phyloP scores from a whole-genome alignment of 805 yeast genomes.

The Kluyveromyces lactis region DNA sequence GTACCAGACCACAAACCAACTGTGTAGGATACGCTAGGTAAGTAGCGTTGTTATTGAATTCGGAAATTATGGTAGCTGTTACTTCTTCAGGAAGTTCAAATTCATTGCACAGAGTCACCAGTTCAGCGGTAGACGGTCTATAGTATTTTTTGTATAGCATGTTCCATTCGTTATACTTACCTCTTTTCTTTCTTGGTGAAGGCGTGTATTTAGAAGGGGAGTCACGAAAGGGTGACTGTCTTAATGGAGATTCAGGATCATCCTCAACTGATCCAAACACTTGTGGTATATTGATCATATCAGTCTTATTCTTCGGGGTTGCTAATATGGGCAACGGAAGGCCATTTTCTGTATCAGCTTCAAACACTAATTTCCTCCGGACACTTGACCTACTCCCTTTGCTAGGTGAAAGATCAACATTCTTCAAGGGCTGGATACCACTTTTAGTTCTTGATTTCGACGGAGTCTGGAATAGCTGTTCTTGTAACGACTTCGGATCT shows the following conservation, averaged over 20 bases:
- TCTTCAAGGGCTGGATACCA: constrained; percentile 4
- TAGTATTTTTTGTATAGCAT: constrained; percentile 23
- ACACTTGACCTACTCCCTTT: constrained; percentile 7
- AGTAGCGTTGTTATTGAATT: constrained; percentile 41
- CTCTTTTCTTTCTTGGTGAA: constrained; percentile 6
- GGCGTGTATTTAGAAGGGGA: constrained; percentile 9
- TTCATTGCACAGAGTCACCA: constrained; percentile 47
- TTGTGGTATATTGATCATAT: background rate
- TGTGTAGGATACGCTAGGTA: constrained; percentile 61
- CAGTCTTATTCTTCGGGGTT: background rate
- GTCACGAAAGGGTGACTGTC: background rate
- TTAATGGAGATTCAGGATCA: constrained; percentile 1
- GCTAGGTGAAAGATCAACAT: constrained; percentile 5
- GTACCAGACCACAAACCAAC: constrained; percentile 55
- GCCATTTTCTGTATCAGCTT: constrained; percentile 6
- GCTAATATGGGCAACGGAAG: background rate
- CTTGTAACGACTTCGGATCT: constrained; percentile 23
- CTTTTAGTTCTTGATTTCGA: constrained; percentile 7
- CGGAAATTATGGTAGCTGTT: constrained; percentile 41
- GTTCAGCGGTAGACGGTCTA: constrained; percentile 34
- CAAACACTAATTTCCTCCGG: constrained; percentile 28
- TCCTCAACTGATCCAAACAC: constrained; percentile 1
- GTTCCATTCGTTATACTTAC: constrained; percentile 5
- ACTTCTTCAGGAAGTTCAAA: constrained; percentile 52
- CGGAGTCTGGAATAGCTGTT: constrained; percentile 23